Evolutionary conservation across 2,329 filamentous ascomycete species (phyloP), one percentile per base, ranked within the genome.

Genomic region (Macrophomina tecta): DNA sequence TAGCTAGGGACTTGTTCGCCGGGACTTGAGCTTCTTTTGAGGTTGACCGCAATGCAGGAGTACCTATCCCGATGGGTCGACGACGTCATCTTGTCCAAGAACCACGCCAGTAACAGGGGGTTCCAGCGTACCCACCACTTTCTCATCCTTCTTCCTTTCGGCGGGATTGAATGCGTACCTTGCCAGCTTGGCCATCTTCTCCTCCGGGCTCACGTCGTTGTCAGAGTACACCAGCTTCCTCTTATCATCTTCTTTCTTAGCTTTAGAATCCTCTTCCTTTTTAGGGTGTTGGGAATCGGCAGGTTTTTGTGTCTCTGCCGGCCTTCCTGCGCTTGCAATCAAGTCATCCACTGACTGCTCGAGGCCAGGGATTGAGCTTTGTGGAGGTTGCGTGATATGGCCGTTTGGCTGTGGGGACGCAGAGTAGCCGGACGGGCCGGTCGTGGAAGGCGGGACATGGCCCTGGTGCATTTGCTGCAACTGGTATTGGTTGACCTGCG

Each of bases 121-220:
- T 23, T 64, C 60, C n/a, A 67, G 42, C 42, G 58, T n/a, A 42
- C 60, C 60, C 12, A 67, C 30, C 52, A 67, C 66, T 14, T 6
- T 64, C 45, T 67, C 66, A 58, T 64, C 60, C 32, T 67, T 52
- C 36, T 14, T 48, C 34, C 60, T 55, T 30, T 38, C 49, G 38
- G 48, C 56, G 56, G 66, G 66, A 52, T 64, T 64, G 77, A 87
- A 91, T 73, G 89, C 88, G 82, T 96, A 97, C 79, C 88, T 89
- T 69, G 91, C 84, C 81, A 95, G 82, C 75, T 83, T 81, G 34
- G 92, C 90, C 91, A 97, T 93, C 80, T 90, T 92, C 84, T 97
- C 94, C 82, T 97, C 94, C 1, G 93, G 91, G 73, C 91, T 95
- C 74, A 89, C 82, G 67, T 91, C 89, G 62, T 90, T 88, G 75